Evolutionary conservation across 805 yeast species (phyloP).

Genomic region (Cyberlindnera veronae): DNA sequence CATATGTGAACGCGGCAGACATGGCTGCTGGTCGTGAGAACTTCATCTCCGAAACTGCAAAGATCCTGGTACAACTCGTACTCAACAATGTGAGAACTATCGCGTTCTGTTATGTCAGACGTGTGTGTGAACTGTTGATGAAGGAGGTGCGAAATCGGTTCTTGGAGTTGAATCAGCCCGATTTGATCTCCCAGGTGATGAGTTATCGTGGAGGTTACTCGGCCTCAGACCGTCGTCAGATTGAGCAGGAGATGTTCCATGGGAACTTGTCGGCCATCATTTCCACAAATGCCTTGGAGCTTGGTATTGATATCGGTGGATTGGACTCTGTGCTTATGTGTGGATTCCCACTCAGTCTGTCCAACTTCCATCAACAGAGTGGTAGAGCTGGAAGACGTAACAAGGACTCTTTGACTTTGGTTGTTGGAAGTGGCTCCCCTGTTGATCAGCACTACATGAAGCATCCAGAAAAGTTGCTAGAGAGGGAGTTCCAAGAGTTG

Average conservation of each 20-base stretch:
- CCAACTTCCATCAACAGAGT: slow-evolving; percentile 90
- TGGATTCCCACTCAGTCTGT: slow-evolving; percentile 86
- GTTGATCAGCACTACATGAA: slow-evolving; percentile 81
- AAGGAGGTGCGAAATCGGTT: slow-evolving; percentile 68
- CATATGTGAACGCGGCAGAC: slow-evolving; percentile 58
- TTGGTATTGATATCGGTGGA: slow-evolving; percentile 93
- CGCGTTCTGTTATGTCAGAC: slow-evolving; percentile 84
- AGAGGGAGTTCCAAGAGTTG: slow-evolving; percentile 52
- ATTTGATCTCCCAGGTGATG: slow-evolving; percentile 66
- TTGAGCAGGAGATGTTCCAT: slow-evolving; percentile 86
- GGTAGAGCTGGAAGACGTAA: slow-evolving; percentile 95
- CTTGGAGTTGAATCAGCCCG: slow-evolving; percentile 40
- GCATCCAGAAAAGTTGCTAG: slow-evolving; percentile 58
- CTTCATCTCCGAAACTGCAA: slow-evolving; percentile 74
- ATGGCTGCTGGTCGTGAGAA: slow-evolving; percentile 58
- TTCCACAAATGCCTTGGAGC: slow-evolving; percentile 92
- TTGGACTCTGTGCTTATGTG: slow-evolving; percentile 89
- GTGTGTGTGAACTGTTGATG: slow-evolving; percentile 83
- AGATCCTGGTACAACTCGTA: slow-evolving; percentile 63
- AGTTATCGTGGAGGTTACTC: slow-evolving; percentile 95
- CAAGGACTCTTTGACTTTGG: slow-evolving; percentile 78
- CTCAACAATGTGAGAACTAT: slow-evolving; percentile 69
- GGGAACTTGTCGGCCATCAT: slow-evolving; percentile 84
- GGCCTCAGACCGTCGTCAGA: slow-evolving; percentile 76
- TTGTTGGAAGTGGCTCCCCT: slow-evolving; percentile 80